Evolutionary conservation across 2,329 filamentous ascomycete genomes (phyloP), one percentile per base, ranked within the genome.

Genomic region (Madurella mycetomatis): DNA sequence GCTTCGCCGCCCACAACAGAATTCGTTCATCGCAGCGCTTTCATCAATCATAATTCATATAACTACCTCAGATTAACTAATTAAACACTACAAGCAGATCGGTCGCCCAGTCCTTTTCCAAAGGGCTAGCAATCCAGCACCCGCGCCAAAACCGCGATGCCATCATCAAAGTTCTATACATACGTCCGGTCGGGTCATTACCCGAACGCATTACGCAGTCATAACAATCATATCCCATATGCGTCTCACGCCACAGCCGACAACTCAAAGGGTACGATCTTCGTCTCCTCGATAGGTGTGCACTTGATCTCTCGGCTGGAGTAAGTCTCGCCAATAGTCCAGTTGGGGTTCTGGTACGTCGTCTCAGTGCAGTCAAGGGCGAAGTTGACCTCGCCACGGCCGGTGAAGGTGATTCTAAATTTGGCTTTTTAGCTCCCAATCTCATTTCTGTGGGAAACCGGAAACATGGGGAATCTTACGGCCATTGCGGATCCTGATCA

Each of bases 321-420:
- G 62, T 75, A 76, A 55, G 71, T 71, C 53, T 71, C 47, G 18
- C 73, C 73, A 7, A 67, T 55, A 1, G 64, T 59, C 73, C 73
- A 76, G 62, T 73, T 65, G 1, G 68, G 65, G 65, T 76, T 75
- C 59, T 62, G 55, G 62, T 62, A 71, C 1, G 57, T 64, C 19
- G 58, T 58, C 31, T 71, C 66, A 2, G 62, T 67, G 67, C 73
- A 76, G 9, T 62, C 56, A 4, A 72, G 64, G 2, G 64, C 65
- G 49, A 75, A 51, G 52, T 71, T 68, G 46, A 59, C 62, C 2
- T 62, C 54, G 40, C 71, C 72, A 25, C 62, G 62, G 13, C 61
- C 72, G 15, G 53, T 57, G 57, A 74, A 70, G 1, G 64, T 72
- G 18, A 62, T 65, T 4, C 64, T 67, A 40, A 41, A 34, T 5